Base-by-base conservation (phyloP, 768 basidiomycete species). In the Panaeolus papilionaceus region DNA sequence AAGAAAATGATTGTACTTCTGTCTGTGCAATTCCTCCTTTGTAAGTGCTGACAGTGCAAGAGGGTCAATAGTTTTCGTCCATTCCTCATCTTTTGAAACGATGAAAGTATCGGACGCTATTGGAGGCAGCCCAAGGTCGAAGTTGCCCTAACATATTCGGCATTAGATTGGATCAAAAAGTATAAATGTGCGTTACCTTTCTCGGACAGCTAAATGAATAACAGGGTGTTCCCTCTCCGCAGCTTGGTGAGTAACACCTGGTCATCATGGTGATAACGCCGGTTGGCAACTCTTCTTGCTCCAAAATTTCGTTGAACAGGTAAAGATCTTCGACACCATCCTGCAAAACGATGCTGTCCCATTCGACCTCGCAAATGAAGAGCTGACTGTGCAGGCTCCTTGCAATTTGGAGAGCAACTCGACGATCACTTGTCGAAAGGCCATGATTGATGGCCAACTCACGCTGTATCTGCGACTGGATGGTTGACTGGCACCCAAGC, bases 331-430 rank as follows among this genome's bases (percentile, higher is more conserved):
- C 95, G 4, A 96, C 92, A 3, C 92, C 90, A 73, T 96, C 95
- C 66, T 92, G 88, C 65, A 98, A 79, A 1, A 90, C 83, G 20
- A 90, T 88, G 62, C 90, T 89, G 38, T 92, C 94, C 94, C 96
- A 97, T 75, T 98, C 96, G 7, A 98, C 96, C 76, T 99, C 97
- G 75, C 95, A 94, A 78, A 98, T 96, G 84, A 95, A 98, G 4
- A 99, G 85, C 75, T 97, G 95, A 67, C 88, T 91, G 75, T 98
- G 96, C 42, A 99, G 83, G 66, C 93, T 94, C 44, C 95, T 89
- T 4, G 95, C 98, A 42, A 97, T 91, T 75, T 92, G 90, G 37
- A 98, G 80, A 4, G 96, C 94, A 16, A 91, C 90, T 6, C 93
- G 87, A 8, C 96, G 85, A 71, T 96, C 94, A 68, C 86, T 90